These are phyloP conservation scores for Fusarium nodosum DNA, from an alignment of 2,329 filamentous ascomycete genomes.

Conservation along the genomic window DNA sequence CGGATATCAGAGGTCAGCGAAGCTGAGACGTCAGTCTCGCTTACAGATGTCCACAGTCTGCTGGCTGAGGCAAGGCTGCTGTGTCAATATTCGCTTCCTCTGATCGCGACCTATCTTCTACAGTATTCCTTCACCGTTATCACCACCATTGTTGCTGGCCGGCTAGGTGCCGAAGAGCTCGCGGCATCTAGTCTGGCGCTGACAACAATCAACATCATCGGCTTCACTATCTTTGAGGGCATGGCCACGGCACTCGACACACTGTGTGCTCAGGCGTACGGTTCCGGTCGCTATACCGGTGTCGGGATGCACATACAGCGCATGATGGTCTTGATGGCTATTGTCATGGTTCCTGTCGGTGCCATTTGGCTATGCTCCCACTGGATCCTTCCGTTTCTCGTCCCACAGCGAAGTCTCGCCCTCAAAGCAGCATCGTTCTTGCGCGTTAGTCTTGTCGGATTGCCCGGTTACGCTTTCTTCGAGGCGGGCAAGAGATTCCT, in stretches of 20 bases:
- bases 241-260: conserved; percentile 51
- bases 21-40: conserved; percentile 13
- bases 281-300: conserved; percentile 59
- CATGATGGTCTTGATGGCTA: conserved; percentile 65
- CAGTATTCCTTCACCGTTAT: conserved; percentile 68
- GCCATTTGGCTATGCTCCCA: conserved; percentile 64
- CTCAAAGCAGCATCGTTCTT: conserved; percentile 64
- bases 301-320: conserved; percentile 68
- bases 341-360: conserved; percentile 64
- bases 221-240: conserved; percentile 58
- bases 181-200: conserved; percentile 66
- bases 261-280: conserved; percentile 48
- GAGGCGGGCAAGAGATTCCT: conserved; percentile 68
- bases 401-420: conserved; percentile 63
- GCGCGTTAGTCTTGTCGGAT: conserved; percentile 62
- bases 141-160: conserved; percentile 66
- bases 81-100: conserved; percentile 57
- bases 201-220: conserved; percentile 69
- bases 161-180: conserved; percentile 66
- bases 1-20: conserved; percentile 21
- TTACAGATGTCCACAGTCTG: conserved; percentile 22
- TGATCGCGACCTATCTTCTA: conserved; percentile 66
- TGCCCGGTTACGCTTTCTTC: conserved; percentile 67
- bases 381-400: conserved; percentile 60
- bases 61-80: conserved; percentile 40